Evolutionary conservation across 2,329 filamentous ascomycete species (phyloP), one percentile per base, ranked within the genome.

Genomic region (Neocucurbitaria cava): DNA sequence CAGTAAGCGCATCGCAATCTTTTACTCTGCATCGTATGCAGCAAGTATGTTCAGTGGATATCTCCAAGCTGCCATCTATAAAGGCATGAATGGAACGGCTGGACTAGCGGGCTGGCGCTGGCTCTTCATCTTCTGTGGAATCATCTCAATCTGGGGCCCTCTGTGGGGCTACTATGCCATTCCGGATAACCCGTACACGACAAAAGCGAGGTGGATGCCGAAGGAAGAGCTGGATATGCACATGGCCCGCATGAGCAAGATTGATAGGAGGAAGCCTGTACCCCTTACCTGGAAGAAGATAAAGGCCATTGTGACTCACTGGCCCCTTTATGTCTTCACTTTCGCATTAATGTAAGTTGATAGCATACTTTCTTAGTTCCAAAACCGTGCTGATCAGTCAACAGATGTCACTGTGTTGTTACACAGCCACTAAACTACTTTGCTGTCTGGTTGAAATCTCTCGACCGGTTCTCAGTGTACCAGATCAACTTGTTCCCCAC

Each of bases 131-230:
- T 36, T 46, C 23, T 68, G 57, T 42, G 60, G 58, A 1, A 56
- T 68, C 20, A 78, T 78, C 52, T 75, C 18, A 1, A 59, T 77
- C 46, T 78, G 71, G 52, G 77, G 74, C 40, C 77, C 69, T 18
- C 62, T 78, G 9, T 76, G 75, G 54, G 79, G 78, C 23, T 76
- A 76, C 47, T 64, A 78, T 18, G 50, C 57, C 13, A 40, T 60
- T 7, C 54, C 57, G 6, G 57, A 60, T 36, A 57, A 54, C 28
- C 49, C 57, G 13, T 57, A 60, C 26, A 54, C 57, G n/a, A 50
- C 57, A 1, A 44, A 47, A 20, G 57, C 57, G 20, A 44, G 51
- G 40, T 65, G 61, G 61, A 53, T 66, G 52, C 46, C 46, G 24
- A 15, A 39, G 5, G 54, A 47, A 15, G 54, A 60, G 40, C n/a